Evolutionary conservation across 208 protist species (phyloP).

Genomic region (Leptomonas pyrrhocoris): DNA sequence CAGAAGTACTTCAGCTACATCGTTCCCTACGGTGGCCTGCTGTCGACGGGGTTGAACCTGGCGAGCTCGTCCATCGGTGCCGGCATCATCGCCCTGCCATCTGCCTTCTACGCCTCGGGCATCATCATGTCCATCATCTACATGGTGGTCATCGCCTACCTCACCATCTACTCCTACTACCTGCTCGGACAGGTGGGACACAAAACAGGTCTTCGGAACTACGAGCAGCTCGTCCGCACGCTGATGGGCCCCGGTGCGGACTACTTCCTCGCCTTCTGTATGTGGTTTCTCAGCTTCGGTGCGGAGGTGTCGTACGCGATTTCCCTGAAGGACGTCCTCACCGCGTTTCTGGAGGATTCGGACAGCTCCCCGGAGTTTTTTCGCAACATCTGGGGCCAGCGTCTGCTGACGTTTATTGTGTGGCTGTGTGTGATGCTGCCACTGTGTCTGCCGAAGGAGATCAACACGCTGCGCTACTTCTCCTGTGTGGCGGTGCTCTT

Average conservation of each 20-base stretch:
- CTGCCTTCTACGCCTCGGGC: slow-evolving; percentile 56
- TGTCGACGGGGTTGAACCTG: slow-evolving; percentile 59
- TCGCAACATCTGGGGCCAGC: slow-evolving; percentile 32
- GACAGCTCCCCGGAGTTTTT: slow-evolving; percentile 36
- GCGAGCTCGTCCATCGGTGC: slow-evolving; percentile 54
- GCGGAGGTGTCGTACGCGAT: slow-evolving; percentile 78
- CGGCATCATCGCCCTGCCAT: slow-evolving; percentile 60
- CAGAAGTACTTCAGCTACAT: slow-evolving; percentile 43
- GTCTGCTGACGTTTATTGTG: slow-evolving; percentile 53
- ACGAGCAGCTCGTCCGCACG: slow-evolving; percentile 45
- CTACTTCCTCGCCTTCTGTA: slow-evolving; percentile 59
- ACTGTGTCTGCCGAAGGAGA: slow-evolving; percentile 75
- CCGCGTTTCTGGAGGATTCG: slow-evolving; percentile 47
- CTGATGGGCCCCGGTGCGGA: slow-evolving; percentile 57
- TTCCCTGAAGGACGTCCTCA: slow-evolving; percentile 64
- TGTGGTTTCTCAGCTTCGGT: slow-evolving; percentile 63
- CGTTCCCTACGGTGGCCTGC: slow-evolving; percentile 57
- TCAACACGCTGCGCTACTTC: slow-evolving; percentile 82
- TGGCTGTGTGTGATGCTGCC: slow-evolving; percentile 80
- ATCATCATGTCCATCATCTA: slow-evolving; percentile 43
- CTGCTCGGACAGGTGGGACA: slow-evolving; percentile 41
- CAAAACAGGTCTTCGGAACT: slow-evolving; percentile 44
- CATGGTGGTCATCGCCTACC: slow-evolving; percentile 32
- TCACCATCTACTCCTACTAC: slow-evolving; percentile 66
- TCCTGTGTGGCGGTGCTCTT: slow-evolving; percentile 62